Evolutionary conservation across 1,139 yeast genomes (phyloP).

Genomic region (Scheffersomyces parashehatae): DNA sequence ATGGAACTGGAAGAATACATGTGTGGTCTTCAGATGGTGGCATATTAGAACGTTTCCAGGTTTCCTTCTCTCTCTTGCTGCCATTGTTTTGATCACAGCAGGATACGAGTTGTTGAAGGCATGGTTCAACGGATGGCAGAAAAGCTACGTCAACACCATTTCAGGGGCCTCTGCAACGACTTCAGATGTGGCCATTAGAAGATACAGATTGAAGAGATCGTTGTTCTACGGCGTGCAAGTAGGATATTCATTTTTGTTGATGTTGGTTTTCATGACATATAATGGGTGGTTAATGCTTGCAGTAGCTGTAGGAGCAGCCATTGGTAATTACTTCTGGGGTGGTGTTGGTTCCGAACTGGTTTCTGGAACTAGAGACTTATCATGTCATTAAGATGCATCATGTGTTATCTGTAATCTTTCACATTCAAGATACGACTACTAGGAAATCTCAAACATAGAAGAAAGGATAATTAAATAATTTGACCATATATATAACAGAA

Average conservation of each 20-base stretch:
- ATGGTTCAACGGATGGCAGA: conserved; percentile 34
- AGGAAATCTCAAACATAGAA: too few species aligned
- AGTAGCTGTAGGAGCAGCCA: conserved; percentile 65
- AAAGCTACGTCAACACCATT: conserved; percentile 10
- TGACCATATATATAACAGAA: too few species aligned
- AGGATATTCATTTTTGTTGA: conserved; percentile 72
- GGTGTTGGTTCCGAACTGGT: conserved; percentile 5
- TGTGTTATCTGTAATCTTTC: too few species aligned
- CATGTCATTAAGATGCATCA: conserved; percentile 44
- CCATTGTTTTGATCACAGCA: conserved; percentile 50
- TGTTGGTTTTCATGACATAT: conserved; percentile 83
- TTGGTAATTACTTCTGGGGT: conserved; percentile 69
- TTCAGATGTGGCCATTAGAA: conserved; percentile 13
- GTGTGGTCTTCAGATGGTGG: conserved; percentile 81
- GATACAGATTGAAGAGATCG: conserved; percentile 35
- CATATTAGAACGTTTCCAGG: conserved; percentile 57
- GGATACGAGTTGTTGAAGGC: conserved; percentile 62
- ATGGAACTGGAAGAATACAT: conserved; percentile 73
- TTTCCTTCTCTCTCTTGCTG: conserved; percentile 52
- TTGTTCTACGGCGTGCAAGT: conserved; percentile 69
- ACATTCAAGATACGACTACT: neutral
- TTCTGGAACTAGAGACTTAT: conserved; percentile 35
- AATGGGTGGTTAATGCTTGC: conserved; percentile 83
- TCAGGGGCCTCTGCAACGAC: conserved; percentile 16
- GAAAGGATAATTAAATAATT: too few species aligned